phyloP scores from a whole-genome alignment of 1,284 basidiomycete species.

The Heterobasidion occidentale region DNA sequence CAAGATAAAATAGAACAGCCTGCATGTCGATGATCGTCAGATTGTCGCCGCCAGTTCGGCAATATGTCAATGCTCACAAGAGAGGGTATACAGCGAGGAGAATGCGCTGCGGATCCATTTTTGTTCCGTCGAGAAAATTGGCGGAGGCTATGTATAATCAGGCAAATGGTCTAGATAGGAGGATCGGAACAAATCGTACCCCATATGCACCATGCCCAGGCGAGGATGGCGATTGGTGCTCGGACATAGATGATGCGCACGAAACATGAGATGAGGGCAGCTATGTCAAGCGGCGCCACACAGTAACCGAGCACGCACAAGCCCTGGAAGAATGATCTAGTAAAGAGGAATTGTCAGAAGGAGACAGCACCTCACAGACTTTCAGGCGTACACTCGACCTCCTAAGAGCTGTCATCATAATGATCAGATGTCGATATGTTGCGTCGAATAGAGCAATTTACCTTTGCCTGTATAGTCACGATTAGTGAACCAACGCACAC shows the following conservation, averaged over 20 bases:
- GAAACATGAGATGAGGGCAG: slow-evolving; percentile 82
- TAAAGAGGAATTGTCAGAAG: slow-evolving; percentile 2
- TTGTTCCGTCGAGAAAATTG: slow-evolving; percentile 91
- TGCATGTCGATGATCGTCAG: slow-evolving; percentile 18
- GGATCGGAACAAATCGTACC: slow-evolving; percentile 42
- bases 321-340: slow-evolving; percentile 91
- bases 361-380: not conserved
- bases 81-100: slow-evolving; percentile 90
- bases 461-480: slow-evolving; percentile 91
- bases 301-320: slow-evolving; percentile 91
- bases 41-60: not conserved
- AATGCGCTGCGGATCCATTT: slow-evolving; percentile 82
- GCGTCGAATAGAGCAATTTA: slow-evolving; percentile 16
- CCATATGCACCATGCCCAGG: slow-evolving; percentile 95
- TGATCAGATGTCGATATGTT: not conserved
- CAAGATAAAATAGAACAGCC: slow-evolving; percentile 78
- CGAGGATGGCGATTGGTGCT: slow-evolving; percentile 73
- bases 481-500: slow-evolving; percentile 84
- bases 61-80: slow-evolving; percentile 43
- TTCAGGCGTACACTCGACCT: slow-evolving; percentile 67
- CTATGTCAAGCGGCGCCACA: slow-evolving; percentile 83
- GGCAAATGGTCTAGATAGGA: not conserved
- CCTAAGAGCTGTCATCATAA: slow-evolving; percentile 62
- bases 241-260: slow-evolving; percentile 82
- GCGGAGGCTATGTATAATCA: slow-evolving; percentile 60